Evolutionary conservation across 2,329 filamentous ascomycete species (phyloP).

Genomic region (Xylariaceae sp.): DNA sequence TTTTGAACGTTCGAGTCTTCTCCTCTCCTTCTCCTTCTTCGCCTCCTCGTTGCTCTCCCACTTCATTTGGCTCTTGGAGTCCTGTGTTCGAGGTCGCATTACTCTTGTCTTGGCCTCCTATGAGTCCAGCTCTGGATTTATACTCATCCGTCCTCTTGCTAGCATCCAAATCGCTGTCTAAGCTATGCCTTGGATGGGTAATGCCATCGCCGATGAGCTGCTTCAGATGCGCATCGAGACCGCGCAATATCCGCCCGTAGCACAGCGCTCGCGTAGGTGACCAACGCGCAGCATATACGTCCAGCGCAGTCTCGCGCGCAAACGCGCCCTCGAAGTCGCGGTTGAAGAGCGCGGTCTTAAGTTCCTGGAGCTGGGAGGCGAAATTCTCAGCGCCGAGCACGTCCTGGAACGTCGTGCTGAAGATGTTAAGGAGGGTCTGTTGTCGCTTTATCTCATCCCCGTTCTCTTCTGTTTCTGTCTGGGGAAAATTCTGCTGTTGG

Average conservation of each 20-base stretch:
- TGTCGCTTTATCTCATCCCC: slow-evolving; percentile 24
- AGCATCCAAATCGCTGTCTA: neutral
- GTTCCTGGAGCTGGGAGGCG: slow-evolving; percentile 69
- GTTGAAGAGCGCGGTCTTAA: slow-evolving; percentile 85
- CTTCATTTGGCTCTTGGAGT: neutral
- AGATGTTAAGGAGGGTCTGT: slow-evolving; percentile 36
- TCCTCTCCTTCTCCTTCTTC: slow-evolving; percentile 1
- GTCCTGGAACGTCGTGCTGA: slow-evolving; percentile 57
- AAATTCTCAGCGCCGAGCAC: slow-evolving; percentile 55
- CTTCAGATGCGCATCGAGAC: slow-evolving; percentile 37
- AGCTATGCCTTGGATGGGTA: neutral
- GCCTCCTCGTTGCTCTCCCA: neutral
- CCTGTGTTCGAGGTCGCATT: neutral
- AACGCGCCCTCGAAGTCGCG: slow-evolving; percentile 86
- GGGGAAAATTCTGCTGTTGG: neutral
- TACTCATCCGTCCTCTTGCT: neutral
- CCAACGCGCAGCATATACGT: slow-evolving; percentile 89
- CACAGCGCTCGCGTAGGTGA: slow-evolving; percentile 84
- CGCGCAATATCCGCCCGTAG: slow-evolving; percentile 67
- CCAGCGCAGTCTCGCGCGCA: slow-evolving; percentile 67
- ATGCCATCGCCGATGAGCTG: slow-evolving; percentile 4
- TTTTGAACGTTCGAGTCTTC: slow-evolving; percentile 37
- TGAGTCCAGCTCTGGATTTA: neutral
- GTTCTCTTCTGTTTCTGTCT: neutral
- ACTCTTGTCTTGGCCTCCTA: neutral